A percentile compares a stretch with the other conserved stretches of the same genome.
Conservation (phyloP, 352 stramenopile genomes). For the Globisporangium apiculatum region DNA sequence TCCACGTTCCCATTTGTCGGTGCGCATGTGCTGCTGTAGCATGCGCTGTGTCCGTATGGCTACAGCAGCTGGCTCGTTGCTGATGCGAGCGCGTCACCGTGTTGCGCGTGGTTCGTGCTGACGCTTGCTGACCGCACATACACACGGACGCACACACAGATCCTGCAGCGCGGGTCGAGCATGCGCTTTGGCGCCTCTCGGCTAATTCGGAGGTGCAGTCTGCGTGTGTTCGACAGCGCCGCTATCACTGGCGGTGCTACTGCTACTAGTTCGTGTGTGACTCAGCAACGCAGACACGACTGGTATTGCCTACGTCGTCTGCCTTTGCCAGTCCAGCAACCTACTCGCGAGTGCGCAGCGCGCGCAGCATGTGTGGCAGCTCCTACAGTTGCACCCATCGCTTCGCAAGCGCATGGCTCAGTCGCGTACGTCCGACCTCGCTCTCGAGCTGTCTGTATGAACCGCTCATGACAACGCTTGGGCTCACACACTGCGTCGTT, state of each 20-base stretch:
- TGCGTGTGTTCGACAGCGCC: neutral
- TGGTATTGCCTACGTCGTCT: too few species aligned
- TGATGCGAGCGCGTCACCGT: neutral
- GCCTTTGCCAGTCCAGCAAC: neutral
- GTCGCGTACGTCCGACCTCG: slow-evolving; percentile 10
- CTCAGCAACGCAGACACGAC: neutral
- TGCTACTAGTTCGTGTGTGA: neutral
- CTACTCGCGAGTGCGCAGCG: neutral
- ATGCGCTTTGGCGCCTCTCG: slow-evolving; percentile 19
- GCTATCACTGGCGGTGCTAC: neutral
- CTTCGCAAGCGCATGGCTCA: slow-evolving; percentile 8
- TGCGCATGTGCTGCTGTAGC: slow-evolving; percentile 1
- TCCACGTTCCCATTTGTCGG: slow-evolving; percentile 28
- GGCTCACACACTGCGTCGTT: neutral
- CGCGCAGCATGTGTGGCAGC: slow-evolving; percentile 4
- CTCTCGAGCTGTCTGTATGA: neutral
- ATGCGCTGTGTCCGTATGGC: neutral
- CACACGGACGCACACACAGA: slow-evolving; percentile 9
- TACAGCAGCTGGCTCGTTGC: neutral
- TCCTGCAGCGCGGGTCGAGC: slow-evolving; percentile 18
- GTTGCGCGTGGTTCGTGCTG: too few species aligned
- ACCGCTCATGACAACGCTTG: neutral
- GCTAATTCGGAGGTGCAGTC: neutral
- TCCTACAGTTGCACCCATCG: slow-evolving; percentile 20
- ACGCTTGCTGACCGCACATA: neutral